A percentile compares a stretch with the other conserved stretches of the same genome.
These are phyloP conservation scores for Colletotrichum liaoningense DNA, from an alignment of 2,329 filamentous ascomycete genomes.

Conservation along the genomic window DNA sequence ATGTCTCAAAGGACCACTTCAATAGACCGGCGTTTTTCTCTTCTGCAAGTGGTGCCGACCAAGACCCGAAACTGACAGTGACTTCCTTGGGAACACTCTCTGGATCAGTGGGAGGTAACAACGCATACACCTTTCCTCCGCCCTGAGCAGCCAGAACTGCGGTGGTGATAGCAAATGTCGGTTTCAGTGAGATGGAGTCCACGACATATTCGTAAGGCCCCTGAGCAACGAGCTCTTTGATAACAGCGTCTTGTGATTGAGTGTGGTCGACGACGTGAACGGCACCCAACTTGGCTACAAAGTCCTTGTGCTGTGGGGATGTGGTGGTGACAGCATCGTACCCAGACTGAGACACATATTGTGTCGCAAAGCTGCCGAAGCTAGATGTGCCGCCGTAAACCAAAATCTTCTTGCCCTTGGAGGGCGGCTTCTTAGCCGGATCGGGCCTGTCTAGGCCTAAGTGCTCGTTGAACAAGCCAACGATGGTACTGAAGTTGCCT, in stretches of 20 bases:
- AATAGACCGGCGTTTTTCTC: slow-evolving; percentile 13
- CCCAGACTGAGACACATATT: slow-evolving; percentile 55
- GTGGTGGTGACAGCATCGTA: slow-evolving; percentile 57
- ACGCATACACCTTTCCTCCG: slow-evolving; percentile 10
- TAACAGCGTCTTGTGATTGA: slow-evolving; percentile 33
- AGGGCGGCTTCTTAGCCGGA: slow-evolving; percentile 34
- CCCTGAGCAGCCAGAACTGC: slow-evolving; percentile 25
- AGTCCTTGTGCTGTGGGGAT: slow-evolving; percentile 53
- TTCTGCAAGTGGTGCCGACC: background rate
- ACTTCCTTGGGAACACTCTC: slow-evolving; percentile 11
- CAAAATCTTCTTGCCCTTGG: slow-evolving; percentile 41
- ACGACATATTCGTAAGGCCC: slow-evolving; percentile 44
- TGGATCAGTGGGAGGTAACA: slow-evolving; percentile 4
- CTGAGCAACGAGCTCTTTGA: slow-evolving; percentile 38
- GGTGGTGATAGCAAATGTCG: slow-evolving; percentile 38
- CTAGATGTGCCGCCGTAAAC: slow-evolving; percentile 61
- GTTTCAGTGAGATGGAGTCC: slow-evolving; percentile 43
- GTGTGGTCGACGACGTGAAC: slow-evolving; percentile 57
- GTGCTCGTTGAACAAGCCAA: slow-evolving; percentile 41
- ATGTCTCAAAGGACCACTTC: slow-evolving; percentile 13
- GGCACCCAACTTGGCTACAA: slow-evolving; percentile 57
- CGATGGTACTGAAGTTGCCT: slow-evolving; percentile 39
- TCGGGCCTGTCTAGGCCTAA: slow-evolving; percentile 40
- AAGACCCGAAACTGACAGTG: background rate
- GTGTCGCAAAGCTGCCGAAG: slow-evolving; percentile 58